Conservation (phyloP, 1,284 basidiomycete genomes). For the Tilletia setariae region DNA sequence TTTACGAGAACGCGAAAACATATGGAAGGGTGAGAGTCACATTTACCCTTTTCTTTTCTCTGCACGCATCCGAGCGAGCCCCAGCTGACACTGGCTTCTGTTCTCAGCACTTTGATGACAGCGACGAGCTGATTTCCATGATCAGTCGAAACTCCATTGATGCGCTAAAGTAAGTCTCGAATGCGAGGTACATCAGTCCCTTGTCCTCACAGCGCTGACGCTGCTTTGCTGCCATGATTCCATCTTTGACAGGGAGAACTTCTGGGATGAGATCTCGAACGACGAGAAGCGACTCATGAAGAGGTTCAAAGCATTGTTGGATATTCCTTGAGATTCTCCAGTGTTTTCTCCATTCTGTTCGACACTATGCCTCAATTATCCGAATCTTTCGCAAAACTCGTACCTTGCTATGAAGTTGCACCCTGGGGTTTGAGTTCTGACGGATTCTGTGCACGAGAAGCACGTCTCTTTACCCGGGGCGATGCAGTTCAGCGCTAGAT, state of each 20-base stretch:
- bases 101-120: conserved; percentile 82
- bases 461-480: not conserved
- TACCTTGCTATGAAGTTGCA: too few relatives aligned
- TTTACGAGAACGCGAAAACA: conserved; percentile 87
- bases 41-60: not conserved
- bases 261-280: conserved; percentile 82
- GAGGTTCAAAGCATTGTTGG: conserved; percentile 75
- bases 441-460: too few relatives aligned
- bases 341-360: not conserved
- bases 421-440: too few relatives aligned
- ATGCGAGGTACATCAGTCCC: not conserved
- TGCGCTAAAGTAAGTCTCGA: conserved; percentile 70
- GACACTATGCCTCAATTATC: not conserved
- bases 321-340: conserved; percentile 52
- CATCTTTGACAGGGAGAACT: conserved; percentile 66
- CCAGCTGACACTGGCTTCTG: conserved; percentile 8
- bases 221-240: too few relatives aligned
- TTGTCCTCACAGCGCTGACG: too few relatives aligned
- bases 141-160: conserved; percentile 91
- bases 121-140: conserved; percentile 86
- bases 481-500: not conserved
- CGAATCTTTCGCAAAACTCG: too few relatives aligned
- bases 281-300: conserved; percentile 95
- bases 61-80: not conserved
- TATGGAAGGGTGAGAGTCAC: conserved; percentile 29